Base-by-base conservation (phyloP, 441 rosid genomes). In the Hypseocharis bilobata region DNA sequence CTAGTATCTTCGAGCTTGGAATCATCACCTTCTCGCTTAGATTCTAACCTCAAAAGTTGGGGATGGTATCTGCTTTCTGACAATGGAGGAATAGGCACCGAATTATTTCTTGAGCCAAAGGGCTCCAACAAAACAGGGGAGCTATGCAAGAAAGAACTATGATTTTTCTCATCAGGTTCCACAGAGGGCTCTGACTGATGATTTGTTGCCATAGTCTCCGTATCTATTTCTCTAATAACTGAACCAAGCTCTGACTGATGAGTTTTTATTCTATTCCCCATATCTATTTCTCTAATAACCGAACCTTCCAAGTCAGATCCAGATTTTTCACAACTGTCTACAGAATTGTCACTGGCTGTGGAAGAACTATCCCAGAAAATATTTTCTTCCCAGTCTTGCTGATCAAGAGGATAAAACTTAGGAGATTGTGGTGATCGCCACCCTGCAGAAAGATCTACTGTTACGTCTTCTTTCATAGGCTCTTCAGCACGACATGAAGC, bases 301-400 rank as follows among this genome's bases (percentile, higher is more conserved):
- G 79, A 73, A 64, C 67, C 68, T 51, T 69, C 75, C n/a, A 44
- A 38, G 19, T 78, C 88, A 52, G 78, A 72, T 65, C 72, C 84
- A 75, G 72, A 8, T 59, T 66, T 63, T 56, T 84, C 86, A 45
- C 74, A 75, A 70, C 81, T 71, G 68, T 78, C 82, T 28, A 70
- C 66, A 73, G 87, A 76, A 72, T 65, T 69, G 69, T 74, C 75
- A 76, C 85, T 79, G 25, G 19, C 61, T 64, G 69, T 73, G 65
- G 97, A 85, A 70, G 86, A 83, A 76, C 40, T 77, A 74, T 82
- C 96, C 99, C 99, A 94, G 26, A 85, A 66, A 80, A 91, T 94
- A 55, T 67, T 83, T 44, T 86, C 83, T 79, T 94, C 97, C 99
- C 99, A 94, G 69, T 91, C 92, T 67, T 81, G 84, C 84, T 91